Percentiles rank a stretch among this genome's conserved stretches.
These are phyloP conservation scores for Ceratocystis destructans DNA, from an alignment of 2,329 filamentous ascomycete species.

Conservation along the genomic window DNA sequence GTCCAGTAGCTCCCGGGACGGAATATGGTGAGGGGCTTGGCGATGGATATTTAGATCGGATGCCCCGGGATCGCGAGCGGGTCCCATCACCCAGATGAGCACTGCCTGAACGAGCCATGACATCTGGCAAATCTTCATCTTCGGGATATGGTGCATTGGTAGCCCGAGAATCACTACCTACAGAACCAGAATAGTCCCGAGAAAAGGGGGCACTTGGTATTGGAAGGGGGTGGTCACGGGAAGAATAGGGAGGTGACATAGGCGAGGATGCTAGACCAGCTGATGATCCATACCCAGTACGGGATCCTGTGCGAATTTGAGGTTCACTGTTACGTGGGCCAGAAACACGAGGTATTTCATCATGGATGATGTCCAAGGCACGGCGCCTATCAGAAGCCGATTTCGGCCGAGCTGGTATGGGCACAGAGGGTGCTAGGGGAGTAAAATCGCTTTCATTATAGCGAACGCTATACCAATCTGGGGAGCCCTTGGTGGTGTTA, in stretches of 20 bases:
- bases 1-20: conserved; percentile 10
- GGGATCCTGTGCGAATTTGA: conserved; percentile 11
- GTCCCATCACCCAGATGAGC: conserved; percentile 19
- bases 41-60: conserved; percentile 15
- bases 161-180: neutral
- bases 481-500: conserved; percentile 2
- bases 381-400: conserved; percentile 13
- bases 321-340: conserved; percentile 13
- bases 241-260: conserved; percentile 11
- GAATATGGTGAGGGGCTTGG: conserved; percentile 1
- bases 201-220: neutral
- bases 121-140: conserved; percentile 25
- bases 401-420: conserved; percentile 2
- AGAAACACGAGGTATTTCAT: conserved; percentile 14
- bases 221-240: conserved; percentile 1
- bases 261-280: conserved; percentile 15
- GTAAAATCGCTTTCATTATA: conserved; percentile 9
- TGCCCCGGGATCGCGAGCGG: conserved; percentile 12
- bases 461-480: conserved; percentile 1
- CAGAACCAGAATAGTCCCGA: neutral
- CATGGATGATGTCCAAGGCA: conserved; percentile 11
- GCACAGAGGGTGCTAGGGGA: neutral
- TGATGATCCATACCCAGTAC: conserved; percentile 5
- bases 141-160: conserved; percentile 27
- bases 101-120: conserved; percentile 18